Percentiles rank a stretch among this genome's conserved stretches.
phyloP scores from a whole-genome alignment of 2,329 filamentous ascomycete species.

The Amauroascus niger region DNA sequence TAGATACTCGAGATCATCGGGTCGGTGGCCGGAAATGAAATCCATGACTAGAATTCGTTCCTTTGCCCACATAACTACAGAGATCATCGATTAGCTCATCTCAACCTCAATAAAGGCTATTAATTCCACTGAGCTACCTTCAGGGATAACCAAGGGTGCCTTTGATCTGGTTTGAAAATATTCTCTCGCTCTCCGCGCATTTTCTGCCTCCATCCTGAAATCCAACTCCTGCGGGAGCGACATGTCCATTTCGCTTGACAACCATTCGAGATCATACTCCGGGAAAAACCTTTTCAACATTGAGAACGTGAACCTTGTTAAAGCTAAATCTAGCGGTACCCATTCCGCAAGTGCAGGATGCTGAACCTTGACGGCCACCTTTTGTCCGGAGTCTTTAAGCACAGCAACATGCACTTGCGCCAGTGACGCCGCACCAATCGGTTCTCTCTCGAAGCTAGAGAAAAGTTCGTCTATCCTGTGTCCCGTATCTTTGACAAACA shows the following conservation, averaged over 20 bases:
- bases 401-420: slow-evolving; percentile 89
- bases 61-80: slow-evolving; percentile 69
- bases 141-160: slow-evolving; percentile 76
- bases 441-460: slow-evolving; percentile 66
- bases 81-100: not conserved
- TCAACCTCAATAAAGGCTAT: not conserved
- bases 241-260: slow-evolving; percentile 83
- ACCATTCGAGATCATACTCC: slow-evolving; percentile 94
- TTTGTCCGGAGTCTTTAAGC: slow-evolving; percentile 68
- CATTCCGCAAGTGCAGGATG: slow-evolving; percentile 84
- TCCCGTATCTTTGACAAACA: slow-evolving; percentile 80
- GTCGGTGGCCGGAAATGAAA: slow-evolving; percentile 72
- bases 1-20: slow-evolving; percentile 80
- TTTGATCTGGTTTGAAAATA: slow-evolving; percentile 68
- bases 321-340: slow-evolving; percentile 73
- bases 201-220: slow-evolving; percentile 74
- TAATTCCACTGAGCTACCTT: slow-evolving; percentile 35
- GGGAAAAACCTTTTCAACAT: slow-evolving; percentile 90
- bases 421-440: slow-evolving; percentile 85
- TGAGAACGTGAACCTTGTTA: slow-evolving; percentile 82
- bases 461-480: slow-evolving; percentile 71
- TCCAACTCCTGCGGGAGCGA: slow-evolving; percentile 88
- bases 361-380: slow-evolving; percentile 93
- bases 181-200: slow-evolving; percentile 66
- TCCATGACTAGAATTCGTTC: slow-evolving; percentile 92